Conservation (phyloP, 192 early-diverging fungal species). For the Obelidium mucronatum region DNA sequence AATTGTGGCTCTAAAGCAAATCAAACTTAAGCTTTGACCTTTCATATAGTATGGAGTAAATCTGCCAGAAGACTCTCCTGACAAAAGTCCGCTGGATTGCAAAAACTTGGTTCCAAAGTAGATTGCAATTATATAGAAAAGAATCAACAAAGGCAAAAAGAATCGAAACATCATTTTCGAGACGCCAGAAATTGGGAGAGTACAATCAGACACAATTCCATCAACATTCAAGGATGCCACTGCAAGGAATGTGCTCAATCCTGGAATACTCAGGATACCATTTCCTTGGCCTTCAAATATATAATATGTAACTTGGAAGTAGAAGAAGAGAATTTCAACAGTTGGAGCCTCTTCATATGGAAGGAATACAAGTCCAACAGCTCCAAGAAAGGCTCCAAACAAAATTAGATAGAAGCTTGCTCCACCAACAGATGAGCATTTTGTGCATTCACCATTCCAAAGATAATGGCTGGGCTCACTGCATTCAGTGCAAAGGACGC, state of each 20-base stretch:
- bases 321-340: conserved; percentile 40
- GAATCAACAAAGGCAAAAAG: conserved; percentile 29
- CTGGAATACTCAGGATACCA: neutral
- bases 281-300: conserved; percentile 14
- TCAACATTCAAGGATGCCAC: conserved; percentile 27
- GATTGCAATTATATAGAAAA: conserved; percentile 13
- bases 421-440: conserved; percentile 7
- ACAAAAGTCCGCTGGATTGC: conserved; percentile 2
- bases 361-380: conserved; percentile 8
- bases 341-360: conserved; percentile 30
- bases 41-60: conserved; percentile 36
- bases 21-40: conserved; percentile 18
- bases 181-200: conserved; percentile 17
- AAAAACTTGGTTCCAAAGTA: conserved; percentile 23
- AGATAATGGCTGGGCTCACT: conserved; percentile 2
- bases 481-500: conserved; percentile 33
- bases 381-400: conserved; percentile 20
- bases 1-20: conserved; percentile 23
- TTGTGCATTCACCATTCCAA: conserved; percentile 26
- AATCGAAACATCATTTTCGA: conserved; percentile 32
- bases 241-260: conserved; percentile 28
- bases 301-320: conserved; percentile 35
- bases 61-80: neutral
- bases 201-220: conserved; percentile 37
- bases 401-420: conserved; percentile 13